Base-by-base conservation (phyloP, 208 protist species). In the Crithidia bombi region DNA sequence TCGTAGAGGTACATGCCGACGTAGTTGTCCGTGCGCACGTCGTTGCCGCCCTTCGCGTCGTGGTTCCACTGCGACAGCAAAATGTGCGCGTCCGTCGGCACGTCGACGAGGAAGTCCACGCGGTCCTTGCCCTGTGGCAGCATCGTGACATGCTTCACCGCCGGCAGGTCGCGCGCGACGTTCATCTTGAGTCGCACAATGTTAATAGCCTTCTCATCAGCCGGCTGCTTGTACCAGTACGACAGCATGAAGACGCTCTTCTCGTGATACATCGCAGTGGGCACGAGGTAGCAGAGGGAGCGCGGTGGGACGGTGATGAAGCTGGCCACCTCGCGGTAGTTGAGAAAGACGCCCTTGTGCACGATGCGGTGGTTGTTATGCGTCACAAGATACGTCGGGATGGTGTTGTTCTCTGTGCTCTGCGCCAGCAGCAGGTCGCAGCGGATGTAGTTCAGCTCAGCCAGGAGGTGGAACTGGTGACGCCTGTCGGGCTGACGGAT, bases 1-100 rank as follows among this genome's bases (percentile, higher is more conserved):
- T 90, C 76, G 73, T 92, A 90, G 23, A 92, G 73, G 72, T 92
- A 90, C 79, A 90, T 84, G 55, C 85, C 85, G 19, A 90, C 55
- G 69, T 81, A 93, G 65, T 93, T 85, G 2, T 90, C 77, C 3
- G 82, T 79, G 75, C 85, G 86, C 21, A 78, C 78, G 50, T 90
- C 85, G 26, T 28, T 57, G 52, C 75, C 63, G 30, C 46, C 50
- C 30, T 68, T 74, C 6, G 70, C 21, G 5, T 73, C 50, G 14
- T 69, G 69, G 51, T 87, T 90, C 32, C 87, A 75, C 65, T 91
- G 89, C 26, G 79, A 78, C 10, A 94, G 63, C 23, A 94, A 76
- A 49, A 91, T 86, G 63, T 91, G 89, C 2, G 82, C 78, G 51
- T 90, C 83, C 5, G 84, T 87, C 2, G 81, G 77, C 21, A 65